Conservation (phyloP, 208 protist species). For the Wallacemonas sp. region DNA sequence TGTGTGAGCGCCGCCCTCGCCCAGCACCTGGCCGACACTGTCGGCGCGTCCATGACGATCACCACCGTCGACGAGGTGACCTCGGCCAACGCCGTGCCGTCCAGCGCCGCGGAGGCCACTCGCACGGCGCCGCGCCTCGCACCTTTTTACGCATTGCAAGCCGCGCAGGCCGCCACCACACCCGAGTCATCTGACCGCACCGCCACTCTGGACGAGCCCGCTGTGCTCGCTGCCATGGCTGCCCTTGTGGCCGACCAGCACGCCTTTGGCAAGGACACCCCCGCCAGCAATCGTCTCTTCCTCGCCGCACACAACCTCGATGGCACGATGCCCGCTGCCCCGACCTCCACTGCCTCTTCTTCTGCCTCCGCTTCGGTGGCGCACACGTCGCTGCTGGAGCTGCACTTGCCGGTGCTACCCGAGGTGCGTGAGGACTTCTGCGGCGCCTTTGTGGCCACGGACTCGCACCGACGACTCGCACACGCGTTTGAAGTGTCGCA, state of each 20-base stretch:
- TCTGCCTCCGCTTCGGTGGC: no score
- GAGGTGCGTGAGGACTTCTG: constrained; percentile 62
- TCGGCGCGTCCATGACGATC: not conserved
- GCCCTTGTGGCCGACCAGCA: constrained; percentile 16
- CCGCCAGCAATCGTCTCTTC: constrained; percentile 46
- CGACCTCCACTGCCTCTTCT: not conserved
- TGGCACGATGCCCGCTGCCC: constrained; percentile 1
- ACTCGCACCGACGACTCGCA: constrained; percentile 22
- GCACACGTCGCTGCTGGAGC: constrained; percentile 35
- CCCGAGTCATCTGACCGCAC: not conserved
- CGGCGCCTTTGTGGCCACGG: constrained; percentile 30
- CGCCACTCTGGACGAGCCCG: not conserved
- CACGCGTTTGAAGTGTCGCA: constrained; percentile 41
- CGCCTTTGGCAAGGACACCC: constrained; percentile 24
- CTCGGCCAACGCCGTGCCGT: not conserved
- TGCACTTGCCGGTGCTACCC: constrained; percentile 42
- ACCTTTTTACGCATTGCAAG: not conserved
- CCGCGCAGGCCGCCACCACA: not conserved
- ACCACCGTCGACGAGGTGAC: constrained; percentile 1
- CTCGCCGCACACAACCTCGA: constrained; percentile 40
- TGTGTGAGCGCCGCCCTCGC: not conserved
- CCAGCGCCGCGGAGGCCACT: not conserved
- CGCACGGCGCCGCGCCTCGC: not conserved
- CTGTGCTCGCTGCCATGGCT: not conserved
- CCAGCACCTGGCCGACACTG: no score